Conservation (phyloP, 2,329 filamentous ascomycete genomes). For the Phaeosphaeriaceae sp. region DNA sequence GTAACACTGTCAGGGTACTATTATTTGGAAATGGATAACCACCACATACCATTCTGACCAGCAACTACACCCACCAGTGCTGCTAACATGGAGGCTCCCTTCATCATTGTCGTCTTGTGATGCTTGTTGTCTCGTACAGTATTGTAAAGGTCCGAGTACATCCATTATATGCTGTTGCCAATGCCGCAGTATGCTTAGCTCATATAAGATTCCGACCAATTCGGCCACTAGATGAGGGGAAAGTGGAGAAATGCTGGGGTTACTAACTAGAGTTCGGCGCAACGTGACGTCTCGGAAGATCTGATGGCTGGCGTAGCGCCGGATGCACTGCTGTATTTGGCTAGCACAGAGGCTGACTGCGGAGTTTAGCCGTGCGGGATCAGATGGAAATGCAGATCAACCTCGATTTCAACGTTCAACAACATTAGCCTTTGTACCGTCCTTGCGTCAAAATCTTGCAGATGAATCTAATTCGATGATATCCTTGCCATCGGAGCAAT, state of each 20-base stretch:
- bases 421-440: not conserved
- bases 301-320: slow-evolving; percentile 12
- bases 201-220: not conserved
- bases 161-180: slow-evolving; percentile 13
- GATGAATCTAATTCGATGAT: not conserved
- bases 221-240: slow-evolving; percentile 18
- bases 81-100: slow-evolving; percentile 17
- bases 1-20: slow-evolving; percentile 5
- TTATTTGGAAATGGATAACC: not conserved
- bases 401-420: slow-evolving; percentile 1
- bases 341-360: not conserved
- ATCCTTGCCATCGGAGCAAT: not conserved
- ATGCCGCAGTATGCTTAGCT: slow-evolving; percentile 8
- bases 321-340: slow-evolving; percentile 3
- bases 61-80: slow-evolving; percentile 17
- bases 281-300: slow-evolving; percentile 4
- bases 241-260: slow-evolving; percentile 23
- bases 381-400: not conserved
- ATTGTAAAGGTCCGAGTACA: slow-evolving; percentile 6
- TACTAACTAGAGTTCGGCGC: not conserved
- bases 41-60: slow-evolving; percentile 26
- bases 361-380: slow-evolving; percentile 8
- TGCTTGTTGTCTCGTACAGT: slow-evolving; percentile 1
- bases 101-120: slow-evolving; percentile 8
- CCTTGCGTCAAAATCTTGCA: not conserved